Conservation (phyloP, 495 filamentous ascomycete genomes). For the Penicillium cataractarum region DNA sequence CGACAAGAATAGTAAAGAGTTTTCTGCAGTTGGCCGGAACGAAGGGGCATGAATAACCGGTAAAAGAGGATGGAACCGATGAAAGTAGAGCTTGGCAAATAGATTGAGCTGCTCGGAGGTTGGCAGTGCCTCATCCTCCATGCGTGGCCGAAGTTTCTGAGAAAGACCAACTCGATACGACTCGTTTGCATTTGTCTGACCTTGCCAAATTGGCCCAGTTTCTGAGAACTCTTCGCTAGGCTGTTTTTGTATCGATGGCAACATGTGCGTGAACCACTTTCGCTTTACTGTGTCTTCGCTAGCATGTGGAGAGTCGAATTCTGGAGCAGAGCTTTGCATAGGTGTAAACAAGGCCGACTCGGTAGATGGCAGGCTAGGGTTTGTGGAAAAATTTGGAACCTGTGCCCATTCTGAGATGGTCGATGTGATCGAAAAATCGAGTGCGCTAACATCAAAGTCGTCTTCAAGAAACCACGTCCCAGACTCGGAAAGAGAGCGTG, state of each 20-base stretch:
- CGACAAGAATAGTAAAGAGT: constrained; percentile 37
- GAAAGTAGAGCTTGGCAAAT: constrained; percentile 36
- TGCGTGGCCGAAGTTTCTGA: constrained; percentile 29
- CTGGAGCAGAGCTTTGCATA: constrained; percentile 6
- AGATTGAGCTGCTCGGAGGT: constrained; percentile 33
- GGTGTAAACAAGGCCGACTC: constrained; percentile 3
- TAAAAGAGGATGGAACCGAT: constrained; percentile 32
- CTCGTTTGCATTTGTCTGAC: constrained; percentile 29
- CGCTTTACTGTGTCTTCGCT: constrained; percentile 15
- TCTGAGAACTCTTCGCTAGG: constrained; percentile 4
- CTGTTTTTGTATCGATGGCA: constrained; percentile 6
- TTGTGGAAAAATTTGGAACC: constrained; percentile 13
- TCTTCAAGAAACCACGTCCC: constrained; percentile 29
- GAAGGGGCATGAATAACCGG: constrained; percentile 36
- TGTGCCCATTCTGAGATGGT: constrained; percentile 33
- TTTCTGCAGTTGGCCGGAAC: constrained; percentile 33
- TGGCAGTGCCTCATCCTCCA: constrained; percentile 31
- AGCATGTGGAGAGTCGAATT: constrained; percentile 3
- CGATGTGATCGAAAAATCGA: constrained; percentile 30
- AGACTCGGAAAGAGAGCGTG: constrained; percentile 12
- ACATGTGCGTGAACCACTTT: constrained; percentile 28
- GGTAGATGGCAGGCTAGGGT: neutral
- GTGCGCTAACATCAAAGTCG: constrained; percentile 32
- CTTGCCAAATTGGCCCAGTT: neutral
- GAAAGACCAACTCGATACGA: constrained; percentile 30